Evolutionary conservation across 306 rosid species (phyloP).

Genomic region (Quercus aquifolioides): DNA sequence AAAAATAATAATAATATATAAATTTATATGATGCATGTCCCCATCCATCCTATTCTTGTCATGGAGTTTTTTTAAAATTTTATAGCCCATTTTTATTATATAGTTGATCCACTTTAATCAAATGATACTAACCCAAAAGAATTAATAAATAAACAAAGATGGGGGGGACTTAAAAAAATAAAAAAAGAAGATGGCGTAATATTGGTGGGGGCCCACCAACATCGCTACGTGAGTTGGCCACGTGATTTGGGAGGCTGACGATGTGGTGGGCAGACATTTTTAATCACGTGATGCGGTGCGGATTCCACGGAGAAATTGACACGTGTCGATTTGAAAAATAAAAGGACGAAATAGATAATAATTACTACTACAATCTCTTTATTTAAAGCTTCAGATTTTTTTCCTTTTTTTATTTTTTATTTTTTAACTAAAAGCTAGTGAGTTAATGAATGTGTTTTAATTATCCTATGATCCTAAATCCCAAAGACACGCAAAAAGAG

Average conservation of each 20-base stretch:
- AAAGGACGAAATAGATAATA: neutral
- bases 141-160: neutral
- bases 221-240: conserved; percentile 83
- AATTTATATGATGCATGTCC: too few relatives aligned
- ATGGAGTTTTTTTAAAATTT: too few relatives aligned
- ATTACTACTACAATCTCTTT: neutral
- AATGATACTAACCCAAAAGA: neutral
- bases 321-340: conserved; percentile 25
- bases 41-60: too few relatives aligned
- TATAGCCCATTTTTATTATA: neutral
- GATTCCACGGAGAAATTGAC: conserved; percentile 36
- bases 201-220: conserved; percentile 41
- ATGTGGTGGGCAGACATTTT: conserved; percentile 47
- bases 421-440: neutral
- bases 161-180: neutral
- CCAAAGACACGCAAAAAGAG: conserved; percentile 20
- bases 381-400: neutral
- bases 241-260: conserved; percentile 60
- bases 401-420: fast-evolving
- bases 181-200: conserved; percentile 12
- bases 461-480: neutral
- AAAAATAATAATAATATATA: too few relatives aligned
- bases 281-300: conserved; percentile 84
- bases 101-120: neutral
- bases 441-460: neutral